Base-by-base conservation (phyloP, 192 early-diverging fungal genomes). In the Entrophospora sp. region DNA sequence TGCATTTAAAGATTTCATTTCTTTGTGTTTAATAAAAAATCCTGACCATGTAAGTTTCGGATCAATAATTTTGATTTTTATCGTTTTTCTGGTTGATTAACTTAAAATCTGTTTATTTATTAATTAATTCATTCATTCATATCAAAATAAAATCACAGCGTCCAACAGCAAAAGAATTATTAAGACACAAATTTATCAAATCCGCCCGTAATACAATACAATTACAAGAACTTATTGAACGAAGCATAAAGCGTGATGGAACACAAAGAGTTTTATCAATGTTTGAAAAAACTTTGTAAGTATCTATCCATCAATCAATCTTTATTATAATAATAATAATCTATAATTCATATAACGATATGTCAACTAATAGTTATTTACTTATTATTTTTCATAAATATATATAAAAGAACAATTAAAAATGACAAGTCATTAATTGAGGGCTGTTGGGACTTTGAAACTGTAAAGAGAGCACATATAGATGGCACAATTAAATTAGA, bases 1-100 rank as follows among this genome's bases (percentile, higher is more conserved):
- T 55, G 72, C 83, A 2, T 96, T 98, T 79, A 87, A 91, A 65
- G 93, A 96, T 49, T 98, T 98, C 82, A 85, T 98, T 20, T 66
- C 77, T 25, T 65, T 89, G 20, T 98, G 96, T 72, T 71, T 97
- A 32, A 87, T 92, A 67, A 94, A 94, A 73, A 89, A 96, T 61
- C 87, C 94, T 5, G 77, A 76, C 34, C 75, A 84, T 69, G 89
- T 91, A 76, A 74, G 69, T 40, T 28, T 4, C 37, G 12, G 2
- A 8, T 28, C 22, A 37, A 9, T 3, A 36, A 14, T 66, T 53
- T 25, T 38, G 2, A 48, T 68, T 53, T 14, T 43, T 67, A 35
- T 37, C 6, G 24, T 32, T 45, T 18, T 30, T 3, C 12, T 61
- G 16, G 46, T 18, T 53, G 2, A 58, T 20, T n/a, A n/a, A n/a